A percentile compares a stretch with the other conserved stretches of the same genome.
phyloP scores from a whole-genome alignment of 208 protist genomes.

The Trypanosoma conorhini region DNA sequence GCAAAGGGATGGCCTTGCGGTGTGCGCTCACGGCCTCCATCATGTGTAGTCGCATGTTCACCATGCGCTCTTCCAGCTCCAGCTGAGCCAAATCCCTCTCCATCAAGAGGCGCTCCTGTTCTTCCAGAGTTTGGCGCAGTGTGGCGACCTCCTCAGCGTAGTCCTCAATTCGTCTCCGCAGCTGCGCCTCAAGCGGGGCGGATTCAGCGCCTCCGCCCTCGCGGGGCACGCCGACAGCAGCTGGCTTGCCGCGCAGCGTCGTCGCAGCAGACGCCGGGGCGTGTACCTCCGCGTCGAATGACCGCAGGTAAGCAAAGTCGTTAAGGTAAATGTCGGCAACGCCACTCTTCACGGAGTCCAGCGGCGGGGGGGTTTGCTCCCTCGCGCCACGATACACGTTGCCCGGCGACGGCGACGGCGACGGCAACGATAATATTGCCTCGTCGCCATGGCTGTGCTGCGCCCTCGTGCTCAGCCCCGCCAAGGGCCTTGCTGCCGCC shows the following conservation, averaged over 20 bases:
- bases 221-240: too few relatives aligned
- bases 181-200: not conserved
- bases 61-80: slow-evolving; percentile 22
- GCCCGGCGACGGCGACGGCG: too few relatives aligned
- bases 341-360: not conserved
- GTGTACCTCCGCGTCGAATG: slow-evolving; percentile 6
- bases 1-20: not conserved
- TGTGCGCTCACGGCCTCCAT: slow-evolving; percentile 19
- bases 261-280: not conserved
- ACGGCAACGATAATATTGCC: not conserved
- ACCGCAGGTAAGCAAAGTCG: slow-evolving; percentile 16
- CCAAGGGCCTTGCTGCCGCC: not conserved
- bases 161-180: slow-evolving; percentile 8
- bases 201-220: not conserved
- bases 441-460: not conserved
- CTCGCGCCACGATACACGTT: not conserved
- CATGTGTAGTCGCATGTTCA: slow-evolving; percentile 24
- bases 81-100: slow-evolving; percentile 15
- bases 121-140: slow-evolving; percentile 9
- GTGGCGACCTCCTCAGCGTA: slow-evolving; percentile 3
- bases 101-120: slow-evolving; percentile 23
- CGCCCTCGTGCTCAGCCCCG: not conserved
- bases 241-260: not conserved
- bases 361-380: not conserved
- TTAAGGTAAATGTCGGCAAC: slow-evolving; percentile 15